Evolutionary conservation across 2,329 filamentous ascomycete genomes (phyloP).

Genomic region (Rutstroemia sp.): DNA sequence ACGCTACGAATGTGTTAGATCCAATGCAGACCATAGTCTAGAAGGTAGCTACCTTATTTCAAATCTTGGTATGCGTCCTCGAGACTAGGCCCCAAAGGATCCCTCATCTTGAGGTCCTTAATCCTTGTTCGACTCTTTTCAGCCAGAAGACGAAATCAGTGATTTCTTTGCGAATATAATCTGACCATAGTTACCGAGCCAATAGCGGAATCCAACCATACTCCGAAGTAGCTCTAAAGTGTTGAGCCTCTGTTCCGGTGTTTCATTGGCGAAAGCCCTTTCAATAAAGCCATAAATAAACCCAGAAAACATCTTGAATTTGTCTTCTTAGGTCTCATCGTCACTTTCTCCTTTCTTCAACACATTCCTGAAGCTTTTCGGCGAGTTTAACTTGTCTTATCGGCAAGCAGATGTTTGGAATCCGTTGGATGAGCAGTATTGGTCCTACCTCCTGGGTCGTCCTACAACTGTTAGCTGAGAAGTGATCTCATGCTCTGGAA

Average conservation of each 20-base stretch:
- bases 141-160: constrained; percentile 41
- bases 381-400: constrained; percentile 44
- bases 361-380: constrained; percentile 36
- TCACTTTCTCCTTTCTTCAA: constrained; percentile 33
- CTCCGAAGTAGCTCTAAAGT: constrained; percentile 38
- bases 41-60: neutral
- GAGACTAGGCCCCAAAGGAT: neutral
- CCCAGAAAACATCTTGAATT: constrained; percentile 40
- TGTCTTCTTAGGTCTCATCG: constrained; percentile 35
- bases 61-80: constrained; percentile 1
- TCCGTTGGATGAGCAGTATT: constrained; percentile 41
- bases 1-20: neutral
- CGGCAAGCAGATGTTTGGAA: constrained; percentile 50
- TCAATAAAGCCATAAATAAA: constrained; percentile 43
- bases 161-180: constrained; percentile 33
- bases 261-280: constrained; percentile 37
- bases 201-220: constrained; percentile 40
- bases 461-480: neutral
- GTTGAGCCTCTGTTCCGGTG: constrained; percentile 35
- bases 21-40: neutral
- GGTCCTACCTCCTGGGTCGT: constrained; percentile 25
- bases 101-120: constrained; percentile 18
- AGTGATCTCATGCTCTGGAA: neutral
- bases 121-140: constrained; percentile 38
- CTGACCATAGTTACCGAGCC: constrained; percentile 40